These are phyloP conservation scores for Plantago major DNA, from an alignment of 257 asterid genomes.

Conservation along the genomic window DNA sequence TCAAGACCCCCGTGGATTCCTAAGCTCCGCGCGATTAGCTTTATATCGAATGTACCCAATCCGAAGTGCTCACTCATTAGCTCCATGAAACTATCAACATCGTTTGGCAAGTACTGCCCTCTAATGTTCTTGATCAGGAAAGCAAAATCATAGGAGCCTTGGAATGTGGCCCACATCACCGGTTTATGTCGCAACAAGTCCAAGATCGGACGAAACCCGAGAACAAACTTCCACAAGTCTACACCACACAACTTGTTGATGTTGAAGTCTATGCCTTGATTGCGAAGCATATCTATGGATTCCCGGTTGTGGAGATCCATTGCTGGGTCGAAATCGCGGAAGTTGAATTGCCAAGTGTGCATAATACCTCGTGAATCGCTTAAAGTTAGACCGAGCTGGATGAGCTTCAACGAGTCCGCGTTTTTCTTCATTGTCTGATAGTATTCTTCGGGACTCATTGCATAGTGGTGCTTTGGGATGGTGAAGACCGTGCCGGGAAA, in stretches of 20 bases:
- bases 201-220: too few species aligned
- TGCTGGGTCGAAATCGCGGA: constrained; percentile 24
- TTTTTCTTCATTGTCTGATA: constrained; percentile 24
- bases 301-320: constrained; percentile 18
- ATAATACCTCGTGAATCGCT: constrained; percentile 18
- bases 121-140: constrained; percentile 13
- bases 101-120: constrained; percentile 12
- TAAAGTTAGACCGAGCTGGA: constrained; percentile 37
- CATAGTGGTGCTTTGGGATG: background rate
- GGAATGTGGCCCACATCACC: constrained; percentile 36
- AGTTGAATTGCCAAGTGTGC: constrained; percentile 38
- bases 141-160: constrained; percentile 25
- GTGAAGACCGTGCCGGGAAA: constrained; percentile 19
- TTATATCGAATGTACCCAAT: constrained; percentile 19
- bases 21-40: constrained; percentile 4
- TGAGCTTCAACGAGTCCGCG: constrained; percentile 22
- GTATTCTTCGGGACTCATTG: background rate
- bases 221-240: background rate
- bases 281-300: constrained; percentile 14
- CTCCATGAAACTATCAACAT: background rate
- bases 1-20: constrained; percentile 18
- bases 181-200: background rate
- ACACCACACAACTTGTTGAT: constrained; percentile 16
- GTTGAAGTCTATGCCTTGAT: constrained; percentile 21
- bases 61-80: constrained; percentile 19